These are phyloP conservation scores for Globisporangium parvum DNA, from an alignment of 352 stramenopile genomes.

Conservation along the genomic window DNA sequence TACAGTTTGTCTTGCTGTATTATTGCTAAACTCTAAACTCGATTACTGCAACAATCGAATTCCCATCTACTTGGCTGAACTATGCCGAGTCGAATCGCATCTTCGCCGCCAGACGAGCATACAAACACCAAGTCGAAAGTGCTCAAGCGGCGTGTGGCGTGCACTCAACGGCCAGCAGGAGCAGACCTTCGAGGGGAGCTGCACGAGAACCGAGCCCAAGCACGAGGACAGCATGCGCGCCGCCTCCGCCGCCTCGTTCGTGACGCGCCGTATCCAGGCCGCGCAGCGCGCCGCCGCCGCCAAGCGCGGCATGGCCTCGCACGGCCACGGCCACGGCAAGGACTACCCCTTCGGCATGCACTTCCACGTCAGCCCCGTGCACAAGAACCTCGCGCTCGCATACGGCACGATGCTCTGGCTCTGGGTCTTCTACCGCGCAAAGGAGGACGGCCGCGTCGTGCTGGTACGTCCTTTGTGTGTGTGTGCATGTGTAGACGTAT, in stretches of 20 bases:
- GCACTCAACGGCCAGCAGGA: too few species aligned
- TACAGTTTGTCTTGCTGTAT: background rate
- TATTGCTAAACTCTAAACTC: background rate
- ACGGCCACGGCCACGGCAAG: slow-evolving; percentile 40
- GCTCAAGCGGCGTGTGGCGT: too few species aligned
- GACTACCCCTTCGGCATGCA: slow-evolving; percentile 83
- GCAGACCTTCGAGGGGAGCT: background rate
- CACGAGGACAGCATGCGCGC: slow-evolving; percentile 20
- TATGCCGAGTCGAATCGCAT: too few species aligned
- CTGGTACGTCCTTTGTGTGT: slow-evolving; percentile 37
- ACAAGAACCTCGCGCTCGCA: slow-evolving; percentile 84
- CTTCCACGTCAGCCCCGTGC: slow-evolving; percentile 83
- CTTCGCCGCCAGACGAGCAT: too few species aligned
- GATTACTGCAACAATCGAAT: too few species aligned
- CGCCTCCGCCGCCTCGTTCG: slow-evolving; percentile 35
- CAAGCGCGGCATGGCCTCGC: slow-evolving; percentile 58
- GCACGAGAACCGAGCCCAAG: background rate
- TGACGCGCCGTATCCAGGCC: slow-evolving; percentile 37
- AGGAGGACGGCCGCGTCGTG: slow-evolving; percentile 77
- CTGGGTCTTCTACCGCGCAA: slow-evolving; percentile 88
- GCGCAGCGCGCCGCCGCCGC: slow-evolving; percentile 12
- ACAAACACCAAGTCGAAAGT: too few species aligned
- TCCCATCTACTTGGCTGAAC: too few species aligned
- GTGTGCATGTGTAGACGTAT: background rate
- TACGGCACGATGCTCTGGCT: slow-evolving; percentile 89